Evolutionary conservation across 768 basidiomycete genomes (phyloP).

Genomic region (Tremella fuciformis): DNA sequence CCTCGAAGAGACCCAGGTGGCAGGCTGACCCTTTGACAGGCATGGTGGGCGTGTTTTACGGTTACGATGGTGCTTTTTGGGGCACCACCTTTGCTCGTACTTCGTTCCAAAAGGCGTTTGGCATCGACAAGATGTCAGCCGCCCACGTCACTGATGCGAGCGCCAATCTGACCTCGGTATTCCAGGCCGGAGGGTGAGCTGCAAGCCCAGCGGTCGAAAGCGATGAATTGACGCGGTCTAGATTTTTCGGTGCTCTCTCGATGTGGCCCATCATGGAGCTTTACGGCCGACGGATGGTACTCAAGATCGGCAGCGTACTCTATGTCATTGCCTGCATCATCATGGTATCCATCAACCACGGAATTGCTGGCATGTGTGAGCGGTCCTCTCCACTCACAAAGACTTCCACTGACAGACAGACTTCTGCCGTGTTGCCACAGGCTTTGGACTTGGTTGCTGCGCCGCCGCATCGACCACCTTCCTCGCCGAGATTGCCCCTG

Average conservation of each 20-base stretch:
- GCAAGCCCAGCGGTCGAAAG: too few relatives aligned
- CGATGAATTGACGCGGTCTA: too few relatives aligned
- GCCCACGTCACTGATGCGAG: conserved; percentile 51
- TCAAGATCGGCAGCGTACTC: conserved; percentile 51
- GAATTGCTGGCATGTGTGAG: too few relatives aligned
- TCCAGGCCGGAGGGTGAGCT: conserved; percentile 53
- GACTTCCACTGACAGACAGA: too few relatives aligned
- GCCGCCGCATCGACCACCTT: too few relatives aligned
- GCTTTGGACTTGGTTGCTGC: too few relatives aligned
- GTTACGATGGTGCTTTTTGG: conserved; percentile 56
- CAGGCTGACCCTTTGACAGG: conserved; percentile 43
- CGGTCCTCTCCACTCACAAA: too few relatives aligned
- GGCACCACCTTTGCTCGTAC: conserved; percentile 55
- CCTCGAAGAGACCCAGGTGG: not conserved
- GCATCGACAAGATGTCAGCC: conserved; percentile 50
- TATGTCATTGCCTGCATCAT: conserved; percentile 55
- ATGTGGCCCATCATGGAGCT: conserved; percentile 51
- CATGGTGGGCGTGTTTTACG: conserved; percentile 53
- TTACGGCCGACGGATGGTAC: conserved; percentile 53
- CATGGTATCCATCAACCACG: conserved; percentile 25
- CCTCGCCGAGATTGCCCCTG: too few relatives aligned
- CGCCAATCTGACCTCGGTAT: conserved; percentile 57
- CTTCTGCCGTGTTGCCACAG: too few relatives aligned
- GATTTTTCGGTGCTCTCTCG: too few relatives aligned
- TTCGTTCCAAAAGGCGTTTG: conserved; percentile 56